Percentiles rank a stretch among this genome's conserved stretches.
phyloP scores from a whole-genome alignment of 2,329 filamentous ascomycete species.

The Epichloe elymi region DNA sequence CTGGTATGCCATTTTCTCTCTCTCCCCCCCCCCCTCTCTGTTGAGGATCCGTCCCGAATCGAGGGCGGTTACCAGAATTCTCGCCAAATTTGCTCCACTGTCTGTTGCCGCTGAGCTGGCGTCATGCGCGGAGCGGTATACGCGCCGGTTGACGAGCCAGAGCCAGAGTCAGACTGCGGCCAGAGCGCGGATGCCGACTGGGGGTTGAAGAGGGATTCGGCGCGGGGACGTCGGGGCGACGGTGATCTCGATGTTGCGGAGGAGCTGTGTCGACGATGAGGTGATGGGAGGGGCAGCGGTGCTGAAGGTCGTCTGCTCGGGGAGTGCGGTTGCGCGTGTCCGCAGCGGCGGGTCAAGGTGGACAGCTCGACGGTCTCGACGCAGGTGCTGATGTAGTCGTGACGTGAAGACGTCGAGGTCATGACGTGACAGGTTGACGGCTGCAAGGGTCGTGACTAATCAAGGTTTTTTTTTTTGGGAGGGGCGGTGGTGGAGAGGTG shows the following conservation, averaged over 20 bases:
- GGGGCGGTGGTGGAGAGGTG: no score
- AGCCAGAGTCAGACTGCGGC: no score
- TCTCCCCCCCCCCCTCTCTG: background rate
- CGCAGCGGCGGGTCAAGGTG: background rate
- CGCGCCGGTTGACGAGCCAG: background rate
- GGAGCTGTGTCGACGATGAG: background rate
- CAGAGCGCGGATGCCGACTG: no score
- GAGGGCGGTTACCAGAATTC: slow-evolving; percentile 13
- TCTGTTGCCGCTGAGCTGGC: slow-evolving; percentile 10
- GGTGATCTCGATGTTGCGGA: background rate
- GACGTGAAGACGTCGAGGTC: background rate
- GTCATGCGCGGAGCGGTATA: slow-evolving; percentile 9
- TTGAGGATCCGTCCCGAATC: background rate
- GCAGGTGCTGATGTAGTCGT: background rate
- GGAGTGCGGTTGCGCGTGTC: background rate
- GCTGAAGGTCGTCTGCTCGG: background rate
- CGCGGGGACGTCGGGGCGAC: background rate
- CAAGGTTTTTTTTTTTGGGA: background rate
- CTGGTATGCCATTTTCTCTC: slow-evolving; percentile 1
- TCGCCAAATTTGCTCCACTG: slow-evolving; percentile 15
- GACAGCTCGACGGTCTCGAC: slow-evolving; percentile 5
- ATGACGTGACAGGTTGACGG: background rate
- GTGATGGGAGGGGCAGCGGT: background rate
- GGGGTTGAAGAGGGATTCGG: background rate
- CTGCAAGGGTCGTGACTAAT: slow-evolving; percentile 1